Conservation (phyloP, 306 rosid genomes). For the Prunus mongolica region DNA sequence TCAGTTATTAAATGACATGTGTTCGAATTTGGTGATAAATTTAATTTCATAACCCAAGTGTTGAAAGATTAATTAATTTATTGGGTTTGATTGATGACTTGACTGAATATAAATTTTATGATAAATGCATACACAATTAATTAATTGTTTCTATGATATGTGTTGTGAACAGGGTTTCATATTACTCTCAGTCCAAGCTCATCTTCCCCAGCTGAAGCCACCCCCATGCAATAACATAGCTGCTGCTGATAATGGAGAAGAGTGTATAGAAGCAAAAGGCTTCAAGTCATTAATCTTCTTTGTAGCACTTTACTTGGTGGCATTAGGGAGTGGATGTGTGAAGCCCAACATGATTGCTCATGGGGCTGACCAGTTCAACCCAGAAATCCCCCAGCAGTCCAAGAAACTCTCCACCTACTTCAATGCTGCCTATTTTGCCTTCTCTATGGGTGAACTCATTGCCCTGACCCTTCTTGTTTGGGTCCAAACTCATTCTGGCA, state of each 20-base stretch:
- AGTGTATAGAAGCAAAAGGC: constrained; percentile 78
- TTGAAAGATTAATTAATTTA: too few species aligned
- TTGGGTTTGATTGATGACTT: too few species aligned
- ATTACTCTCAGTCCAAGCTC: constrained; percentile 91
- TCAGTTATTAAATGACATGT: too few species aligned
- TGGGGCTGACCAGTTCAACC: constrained; percentile 83
- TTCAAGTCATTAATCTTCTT: constrained; percentile 69
- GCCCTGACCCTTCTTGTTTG: constrained; percentile 85
- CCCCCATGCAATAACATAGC: constrained; percentile 50
- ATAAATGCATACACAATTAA: not conserved
- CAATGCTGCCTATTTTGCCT: constrained; percentile 87
- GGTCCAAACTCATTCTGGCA: constrained; percentile 98
- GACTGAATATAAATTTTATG: not conserved
- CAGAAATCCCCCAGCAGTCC: constrained; percentile 38
- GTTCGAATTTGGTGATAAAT: too few species aligned
- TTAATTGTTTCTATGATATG: too few species aligned
- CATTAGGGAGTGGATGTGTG: constrained; percentile 92
- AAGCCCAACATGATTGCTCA: constrained; percentile 96
- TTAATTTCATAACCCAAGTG: too few species aligned
- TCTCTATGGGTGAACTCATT: constrained; percentile 78
- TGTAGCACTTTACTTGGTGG: constrained; percentile 80
- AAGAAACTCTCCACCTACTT: constrained; percentile 76
- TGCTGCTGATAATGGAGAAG: constrained; percentile 8
- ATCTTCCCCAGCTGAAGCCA: constrained; percentile 80
- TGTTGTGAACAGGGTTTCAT: constrained; percentile 62